Percentiles rank a stretch among this genome's conserved stretches.
These are phyloP conservation scores for Vanrija sp. DNA, from an alignment of 1,284 basidiomycete species.

Conservation along the genomic window DNA sequence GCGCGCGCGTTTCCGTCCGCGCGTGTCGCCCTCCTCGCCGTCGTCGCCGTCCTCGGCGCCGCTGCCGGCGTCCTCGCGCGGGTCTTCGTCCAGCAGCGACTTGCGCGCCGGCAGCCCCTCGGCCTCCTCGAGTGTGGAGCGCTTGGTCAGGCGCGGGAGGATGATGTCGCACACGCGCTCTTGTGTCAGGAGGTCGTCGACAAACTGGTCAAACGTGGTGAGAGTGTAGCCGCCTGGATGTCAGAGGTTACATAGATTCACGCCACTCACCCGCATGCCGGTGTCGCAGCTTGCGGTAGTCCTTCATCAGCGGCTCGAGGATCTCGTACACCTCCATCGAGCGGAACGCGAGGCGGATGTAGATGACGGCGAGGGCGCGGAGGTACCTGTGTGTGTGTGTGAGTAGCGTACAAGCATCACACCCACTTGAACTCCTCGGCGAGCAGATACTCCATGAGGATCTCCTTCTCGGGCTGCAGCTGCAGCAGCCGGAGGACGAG, in stretches of 20 bases:
- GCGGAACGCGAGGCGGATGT: slow-evolving; percentile 89
- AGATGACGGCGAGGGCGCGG: slow-evolving; percentile 87
- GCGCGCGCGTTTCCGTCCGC: slow-evolving; percentile 20
- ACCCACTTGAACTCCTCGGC: slow-evolving; percentile 97
- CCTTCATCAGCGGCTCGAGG: slow-evolving; percentile 88
- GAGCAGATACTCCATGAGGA: slow-evolving; percentile 86
- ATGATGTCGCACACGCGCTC: slow-evolving; percentile 97
- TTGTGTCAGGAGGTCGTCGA: slow-evolving; percentile 76
- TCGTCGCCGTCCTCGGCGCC: slow-evolving; percentile 10
- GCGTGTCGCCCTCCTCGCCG: slow-evolving; percentile 13
- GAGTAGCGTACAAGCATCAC: background rate
- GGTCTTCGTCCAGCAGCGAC: slow-evolving; percentile 58
- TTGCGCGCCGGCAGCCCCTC: slow-evolving; percentile 79
- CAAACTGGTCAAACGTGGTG: slow-evolving; percentile 87
- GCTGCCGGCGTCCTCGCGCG: slow-evolving; percentile 12
- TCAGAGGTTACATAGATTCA: background rate
- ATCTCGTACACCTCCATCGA: slow-evolving; percentile 86
- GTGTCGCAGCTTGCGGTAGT: slow-evolving; percentile 84
- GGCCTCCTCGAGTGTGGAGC: slow-evolving; percentile 83
- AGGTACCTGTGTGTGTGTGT: slow-evolving; percentile 64
- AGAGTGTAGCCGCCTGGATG: slow-evolving; percentile 69
- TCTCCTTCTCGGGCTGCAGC: slow-evolving; percentile 95
- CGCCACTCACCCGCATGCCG: slow-evolving; percentile 67
- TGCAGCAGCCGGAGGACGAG: slow-evolving; percentile 90
- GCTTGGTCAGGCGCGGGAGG: slow-evolving; percentile 80